Evolutionary conservation across 495 filamentous ascomycete species (phyloP).

Genomic region (Lineolata rhizophorae): DNA sequence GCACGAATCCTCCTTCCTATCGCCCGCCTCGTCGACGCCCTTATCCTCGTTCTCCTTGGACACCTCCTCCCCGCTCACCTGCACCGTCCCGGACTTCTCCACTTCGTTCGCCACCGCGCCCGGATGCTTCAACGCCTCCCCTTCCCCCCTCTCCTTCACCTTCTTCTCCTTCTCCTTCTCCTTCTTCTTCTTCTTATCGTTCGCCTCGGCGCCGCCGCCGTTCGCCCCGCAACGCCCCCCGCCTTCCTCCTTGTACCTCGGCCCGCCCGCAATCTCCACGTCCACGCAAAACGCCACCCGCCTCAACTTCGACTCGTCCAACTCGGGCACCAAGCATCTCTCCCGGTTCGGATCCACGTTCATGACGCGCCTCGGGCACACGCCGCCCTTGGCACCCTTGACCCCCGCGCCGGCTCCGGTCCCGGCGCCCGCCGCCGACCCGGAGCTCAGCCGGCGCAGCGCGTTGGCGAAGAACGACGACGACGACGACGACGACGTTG

Average conservation of each 20-base stretch:
- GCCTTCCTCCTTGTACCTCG: conserved; percentile 29
- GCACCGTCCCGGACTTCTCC: conserved; percentile 24
- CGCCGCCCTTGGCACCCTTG: conserved; percentile 24
- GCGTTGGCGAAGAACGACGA: conserved; percentile 64
- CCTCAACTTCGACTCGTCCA: conserved; percentile 60
- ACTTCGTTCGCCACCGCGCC: conserved; percentile 35
- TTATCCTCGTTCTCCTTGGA: conserved; percentile 11
- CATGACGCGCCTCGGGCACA: conserved; percentile 57
- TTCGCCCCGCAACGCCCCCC: no score
- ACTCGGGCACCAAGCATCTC: conserved; percentile 53
- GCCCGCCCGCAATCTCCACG: conserved; percentile 74
- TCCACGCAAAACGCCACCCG: conserved; percentile 90
- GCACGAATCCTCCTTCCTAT: conserved; percentile 23
- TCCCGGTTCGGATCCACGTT: conserved; percentile 68
- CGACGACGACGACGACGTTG: conserved; percentile 17
- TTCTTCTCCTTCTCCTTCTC: conserved; percentile 42
- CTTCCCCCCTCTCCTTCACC: conserved; percentile 44
- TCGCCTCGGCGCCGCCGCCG: conserved; percentile 14
- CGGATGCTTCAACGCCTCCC: conserved; percentile 40
- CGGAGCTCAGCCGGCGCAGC: conserved; percentile 59
- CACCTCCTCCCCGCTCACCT: conserved; percentile 21
- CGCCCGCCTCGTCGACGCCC: conserved; percentile 11
- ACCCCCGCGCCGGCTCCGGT: conserved; percentile 16
- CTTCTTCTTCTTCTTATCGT: conserved; percentile 16
- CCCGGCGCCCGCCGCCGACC: no score